Percentiles rank a stretch among this genome's conserved stretches.
Evolutionary conservation across 2,329 filamentous ascomycete species (phyloP).

Genomic region (Harringtonia lauricola): DNA sequence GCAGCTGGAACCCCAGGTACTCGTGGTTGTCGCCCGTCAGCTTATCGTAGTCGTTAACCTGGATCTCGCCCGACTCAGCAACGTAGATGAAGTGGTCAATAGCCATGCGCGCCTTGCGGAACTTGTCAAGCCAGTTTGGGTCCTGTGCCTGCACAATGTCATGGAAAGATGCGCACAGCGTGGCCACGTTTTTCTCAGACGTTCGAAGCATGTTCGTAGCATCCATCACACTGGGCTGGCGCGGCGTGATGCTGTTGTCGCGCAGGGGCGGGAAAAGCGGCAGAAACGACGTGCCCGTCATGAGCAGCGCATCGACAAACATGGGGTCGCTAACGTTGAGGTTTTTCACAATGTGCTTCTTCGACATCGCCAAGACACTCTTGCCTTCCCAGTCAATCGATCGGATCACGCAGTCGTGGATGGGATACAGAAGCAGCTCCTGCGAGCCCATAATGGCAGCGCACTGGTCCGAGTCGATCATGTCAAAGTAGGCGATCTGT

Average conservation of each 20-base stretch:
- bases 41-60: slow-evolving; percentile 60
- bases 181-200: slow-evolving; percentile 57
- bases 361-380: slow-evolving; percentile 51
- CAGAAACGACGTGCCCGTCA: slow-evolving; percentile 73
- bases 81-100: slow-evolving; percentile 84
- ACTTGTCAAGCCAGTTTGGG: slow-evolving; percentile 72
- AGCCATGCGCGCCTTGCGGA: slow-evolving; percentile 72
- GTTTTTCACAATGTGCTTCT: slow-evolving; percentile 58
- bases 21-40: slow-evolving; percentile 78
- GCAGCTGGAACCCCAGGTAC: slow-evolving; percentile 81
- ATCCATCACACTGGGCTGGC: slow-evolving; percentile 56
- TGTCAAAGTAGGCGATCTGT: slow-evolving; percentile 69
- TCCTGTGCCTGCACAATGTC: slow-evolving; percentile 66
- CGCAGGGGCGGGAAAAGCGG: slow-evolving; percentile 69
- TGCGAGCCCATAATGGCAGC: slow-evolving; percentile 75
- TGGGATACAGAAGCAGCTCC: slow-evolving; percentile 76
- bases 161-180: slow-evolving; percentile 65
- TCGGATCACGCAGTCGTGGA: slow-evolving; percentile 62
- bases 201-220: slow-evolving; percentile 69
- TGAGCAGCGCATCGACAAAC: slow-evolving; percentile 74
- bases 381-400: slow-evolving; percentile 57
- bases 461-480: slow-evolving; percentile 53
- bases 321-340: slow-evolving; percentile 57
- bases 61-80: slow-evolving; percentile 63
- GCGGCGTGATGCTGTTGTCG: slow-evolving; percentile 40